Evolutionary conservation across 805 yeast species (phyloP), one percentile per base, ranked within the genome.

Genomic region (Wickerhamomyces bovis): DNA sequence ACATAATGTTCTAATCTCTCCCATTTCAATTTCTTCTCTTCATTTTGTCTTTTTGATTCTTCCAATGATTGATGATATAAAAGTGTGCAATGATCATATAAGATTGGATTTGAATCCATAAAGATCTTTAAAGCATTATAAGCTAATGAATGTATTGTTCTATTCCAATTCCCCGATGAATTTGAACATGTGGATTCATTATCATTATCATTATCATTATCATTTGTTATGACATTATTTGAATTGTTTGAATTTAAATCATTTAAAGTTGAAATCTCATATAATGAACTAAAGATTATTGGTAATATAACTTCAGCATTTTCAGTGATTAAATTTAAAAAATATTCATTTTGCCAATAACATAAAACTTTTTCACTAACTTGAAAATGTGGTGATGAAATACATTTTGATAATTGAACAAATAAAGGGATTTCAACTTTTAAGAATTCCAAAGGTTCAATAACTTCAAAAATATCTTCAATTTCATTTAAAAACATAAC

Each of bases 391-490:
- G 96, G 88, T 2, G 96, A 86, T 23, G 95, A 78, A 36, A 94
- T 90, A 69, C 98, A 92, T 66, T 86, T 89, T 43, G 96, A 85
- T 53, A 94, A 75, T 68, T 94, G 99, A 26, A 92, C 95, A 68
- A 90, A 90, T 42, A 94, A 71, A 4, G 98, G 98, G 3, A 89
- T 85, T 67, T 90, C 95, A 53, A 94, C 87, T 67, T 89, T 88
- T 53, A 81, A 78, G 63, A 94, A 94, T 67, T 94, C 98, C 48
- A 77, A 72, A 13, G 97, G 96, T 67, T 92, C 97, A 73, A 92
- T 89, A 25, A 89, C 94, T 69, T 94, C 99, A 63, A 90, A 88
- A 4, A 94, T 90, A 64, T 94, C 99, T 66, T 94, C 99, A 53
- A 94, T 80, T 70, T 94, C 99, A 66, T 92, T 89, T 61, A 94